Conservation (phyloP, 140 eudicot genomes). For the Senecio squalidus region DNA sequence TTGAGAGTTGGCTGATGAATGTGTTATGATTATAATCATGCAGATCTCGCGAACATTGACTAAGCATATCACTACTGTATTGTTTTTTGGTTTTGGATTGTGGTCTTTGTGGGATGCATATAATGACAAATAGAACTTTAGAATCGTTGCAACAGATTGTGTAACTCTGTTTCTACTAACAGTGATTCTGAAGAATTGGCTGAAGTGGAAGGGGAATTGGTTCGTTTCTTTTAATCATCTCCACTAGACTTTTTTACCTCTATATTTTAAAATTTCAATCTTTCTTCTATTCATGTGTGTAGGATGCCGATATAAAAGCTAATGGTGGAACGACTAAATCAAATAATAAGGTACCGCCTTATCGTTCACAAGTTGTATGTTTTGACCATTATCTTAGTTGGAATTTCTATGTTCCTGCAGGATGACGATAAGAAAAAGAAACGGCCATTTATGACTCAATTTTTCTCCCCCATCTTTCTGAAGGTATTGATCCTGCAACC, state of each 20-base stretch:
- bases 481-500: slow-evolving; percentile 55
- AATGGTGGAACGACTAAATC: slow-evolving; percentile 34
- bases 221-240: slow-evolving; percentile 23
- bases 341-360: slow-evolving; percentile 41
- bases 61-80: slow-evolving; percentile 73
- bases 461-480: slow-evolving; percentile 80
- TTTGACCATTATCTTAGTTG: neutral
- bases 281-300: slow-evolving; percentile 12
- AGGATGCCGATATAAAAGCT: slow-evolving; percentile 70
- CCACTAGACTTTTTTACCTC: neutral
- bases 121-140: no score
- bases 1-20: neutral
- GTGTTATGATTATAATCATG: slow-evolving; percentile 17
- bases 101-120: slow-evolving; percentile 98
- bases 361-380: neutral
- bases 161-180: slow-evolving; percentile 29
- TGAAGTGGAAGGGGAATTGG: slow-evolving; percentile 91
- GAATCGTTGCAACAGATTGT: no score
- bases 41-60: slow-evolving; percentile 69
- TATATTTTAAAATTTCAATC: neutral
- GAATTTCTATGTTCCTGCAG: slow-evolving; percentile 21
- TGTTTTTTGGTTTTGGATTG: slow-evolving; percentile 81
- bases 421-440: slow-evolving; percentile 65
- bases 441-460: slow-evolving; percentile 61
- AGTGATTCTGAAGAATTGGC: slow-evolving; percentile 63